Conservation (phyloP, 164 flowering plant species). For the Pachysandra terminalis region DNA sequence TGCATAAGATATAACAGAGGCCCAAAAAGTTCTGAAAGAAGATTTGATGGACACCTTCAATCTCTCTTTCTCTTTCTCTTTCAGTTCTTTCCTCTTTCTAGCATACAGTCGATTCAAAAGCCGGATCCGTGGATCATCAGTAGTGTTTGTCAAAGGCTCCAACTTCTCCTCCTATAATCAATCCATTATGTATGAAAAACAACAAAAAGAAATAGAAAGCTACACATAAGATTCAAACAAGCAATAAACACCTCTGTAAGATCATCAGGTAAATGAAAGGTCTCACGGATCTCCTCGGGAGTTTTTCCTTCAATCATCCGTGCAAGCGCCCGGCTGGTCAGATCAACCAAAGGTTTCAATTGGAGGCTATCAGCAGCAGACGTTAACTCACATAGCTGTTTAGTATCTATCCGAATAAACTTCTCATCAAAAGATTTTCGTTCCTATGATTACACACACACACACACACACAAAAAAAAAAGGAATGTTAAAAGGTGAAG, state of each 20-base stretch:
- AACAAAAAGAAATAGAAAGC: background rate
- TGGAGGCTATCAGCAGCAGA: slow-evolving; percentile 95
- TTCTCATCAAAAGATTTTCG: slow-evolving; percentile 85
- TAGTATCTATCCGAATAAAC: slow-evolving; percentile 73
- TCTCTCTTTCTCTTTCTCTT: slow-evolving; percentile 72
- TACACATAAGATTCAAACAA: slow-evolving; percentile 11
- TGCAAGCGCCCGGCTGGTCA: slow-evolving; percentile 90
- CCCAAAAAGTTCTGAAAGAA: background rate
- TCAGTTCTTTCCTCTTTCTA: slow-evolving; percentile 83
- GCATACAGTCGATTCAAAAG: slow-evolving; percentile 87
- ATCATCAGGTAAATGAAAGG: slow-evolving; percentile 91
- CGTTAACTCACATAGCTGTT: slow-evolving; percentile 74
- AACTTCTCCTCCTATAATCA: slow-evolving; percentile 82
- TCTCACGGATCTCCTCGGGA: slow-evolving; percentile 90
- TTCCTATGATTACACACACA: too few species aligned
- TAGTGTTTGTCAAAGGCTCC: slow-evolving; percentile 79
- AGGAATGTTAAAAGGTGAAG: slow-evolving; percentile 6
- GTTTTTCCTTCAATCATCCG: slow-evolving; percentile 93
- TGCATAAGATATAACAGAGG: background rate
- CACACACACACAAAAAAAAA: too few species aligned
- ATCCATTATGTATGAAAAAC: slow-evolving; percentile 11
- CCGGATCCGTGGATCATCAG: slow-evolving; percentile 91
- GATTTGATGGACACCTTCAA: slow-evolving; percentile 44
- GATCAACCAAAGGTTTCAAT: slow-evolving; percentile 82
- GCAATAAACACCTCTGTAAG: slow-evolving; percentile 77